Percentiles rank a stretch among this genome's conserved stretches.
Evolutionary conservation across 2,329 filamentous ascomycete species (phyloP).

Genomic region (Colletotrichum spinosum): DNA sequence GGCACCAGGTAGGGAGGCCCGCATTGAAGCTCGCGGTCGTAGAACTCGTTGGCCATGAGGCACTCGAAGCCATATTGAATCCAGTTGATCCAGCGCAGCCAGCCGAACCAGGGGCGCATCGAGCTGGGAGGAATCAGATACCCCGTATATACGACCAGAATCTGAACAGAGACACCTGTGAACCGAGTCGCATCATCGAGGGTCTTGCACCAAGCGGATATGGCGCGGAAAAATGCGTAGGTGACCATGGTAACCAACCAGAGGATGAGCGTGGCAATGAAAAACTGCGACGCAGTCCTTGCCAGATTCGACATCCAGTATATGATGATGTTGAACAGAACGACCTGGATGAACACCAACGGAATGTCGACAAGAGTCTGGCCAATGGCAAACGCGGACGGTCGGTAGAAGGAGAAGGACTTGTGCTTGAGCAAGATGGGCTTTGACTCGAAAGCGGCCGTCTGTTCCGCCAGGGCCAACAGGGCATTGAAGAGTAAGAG

Average conservation of each 20-base stretch:
- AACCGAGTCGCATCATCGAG: conserved; percentile 56
- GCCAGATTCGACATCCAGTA: conserved; percentile 70
- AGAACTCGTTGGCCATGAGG: conserved; percentile 74
- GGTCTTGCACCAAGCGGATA: conserved; percentile 60
- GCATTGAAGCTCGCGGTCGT: conserved; percentile 65
- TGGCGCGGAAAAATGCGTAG: conserved; percentile 63
- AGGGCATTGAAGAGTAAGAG: conserved; percentile 73
- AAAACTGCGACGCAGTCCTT: conserved; percentile 70
- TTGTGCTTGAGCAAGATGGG: conserved; percentile 79
- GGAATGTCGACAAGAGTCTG: conserved; percentile 58
- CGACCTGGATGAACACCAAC: conserved; percentile 66
- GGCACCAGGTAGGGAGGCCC: conserved; percentile 66
- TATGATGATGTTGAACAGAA: conserved; percentile 69
- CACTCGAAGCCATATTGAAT: conserved; percentile 73
- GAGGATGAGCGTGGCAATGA: conserved; percentile 67
- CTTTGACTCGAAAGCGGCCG: conserved; percentile 69
- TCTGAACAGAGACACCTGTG: conserved; percentile 44
- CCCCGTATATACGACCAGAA: conserved; percentile 45
- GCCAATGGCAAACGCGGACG: conserved; percentile 64
- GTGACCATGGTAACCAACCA: conserved; percentile 66
- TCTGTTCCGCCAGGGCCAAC: conserved; percentile 70
- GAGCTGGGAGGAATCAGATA: conserved; percentile 65
- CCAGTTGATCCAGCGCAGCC: conserved; percentile 68
- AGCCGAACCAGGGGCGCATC: conserved; percentile 59
- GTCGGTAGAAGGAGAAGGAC: conserved; percentile 76